These are phyloP conservation scores for Mucor indicus DNA, from an alignment of 371 early-diverging fungal genomes.

Conservation along the genomic window DNA sequence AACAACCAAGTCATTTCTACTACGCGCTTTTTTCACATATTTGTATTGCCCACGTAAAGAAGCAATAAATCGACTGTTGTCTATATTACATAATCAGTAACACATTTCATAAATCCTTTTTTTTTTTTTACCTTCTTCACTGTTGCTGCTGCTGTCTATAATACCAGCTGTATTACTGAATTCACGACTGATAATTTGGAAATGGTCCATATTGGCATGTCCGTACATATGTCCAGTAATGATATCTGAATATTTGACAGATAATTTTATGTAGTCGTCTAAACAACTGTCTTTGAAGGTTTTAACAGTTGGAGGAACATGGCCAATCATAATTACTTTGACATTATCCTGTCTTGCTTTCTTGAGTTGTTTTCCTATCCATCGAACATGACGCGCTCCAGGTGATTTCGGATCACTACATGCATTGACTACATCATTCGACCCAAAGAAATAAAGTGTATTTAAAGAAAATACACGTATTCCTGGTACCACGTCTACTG, in stretches of 20 bases:
- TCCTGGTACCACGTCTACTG: conserved; percentile 49
- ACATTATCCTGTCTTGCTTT: conserved; percentile 35
- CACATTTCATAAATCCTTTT: too few species aligned
- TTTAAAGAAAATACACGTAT: conserved; percentile 58
- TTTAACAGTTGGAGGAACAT: conserved; percentile 68
- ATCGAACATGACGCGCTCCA: conserved; percentile 65
- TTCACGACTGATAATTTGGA: conserved; percentile 47
- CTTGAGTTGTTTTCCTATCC: conserved; percentile 62
- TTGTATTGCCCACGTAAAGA: conserved; percentile 25
- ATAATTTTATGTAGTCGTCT: conserved; percentile 52
- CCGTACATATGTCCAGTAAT: conserved; percentile 73
- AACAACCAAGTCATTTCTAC: conserved; percentile 44
- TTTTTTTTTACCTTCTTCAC: too few species aligned
- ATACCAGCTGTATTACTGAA: neutral
- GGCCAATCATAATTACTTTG: conserved; percentile 70
- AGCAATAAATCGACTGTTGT: conserved; percentile 29
- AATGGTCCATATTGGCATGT: conserved; percentile 75
- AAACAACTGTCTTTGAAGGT: conserved; percentile 64
- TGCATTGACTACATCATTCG: conserved; percentile 65
- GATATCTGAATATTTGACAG: conserved; percentile 51
- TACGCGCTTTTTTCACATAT: conserved; percentile 24
- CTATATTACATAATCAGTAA: too few species aligned
- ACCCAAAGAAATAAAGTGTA: conserved; percentile 68
- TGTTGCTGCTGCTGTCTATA: too few species aligned
- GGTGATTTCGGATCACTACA: conserved; percentile 43